phyloP scores from a whole-genome alignment of 2,329 filamentous ascomycete species.

The Neoscytalidium dimidiatum region DNA sequence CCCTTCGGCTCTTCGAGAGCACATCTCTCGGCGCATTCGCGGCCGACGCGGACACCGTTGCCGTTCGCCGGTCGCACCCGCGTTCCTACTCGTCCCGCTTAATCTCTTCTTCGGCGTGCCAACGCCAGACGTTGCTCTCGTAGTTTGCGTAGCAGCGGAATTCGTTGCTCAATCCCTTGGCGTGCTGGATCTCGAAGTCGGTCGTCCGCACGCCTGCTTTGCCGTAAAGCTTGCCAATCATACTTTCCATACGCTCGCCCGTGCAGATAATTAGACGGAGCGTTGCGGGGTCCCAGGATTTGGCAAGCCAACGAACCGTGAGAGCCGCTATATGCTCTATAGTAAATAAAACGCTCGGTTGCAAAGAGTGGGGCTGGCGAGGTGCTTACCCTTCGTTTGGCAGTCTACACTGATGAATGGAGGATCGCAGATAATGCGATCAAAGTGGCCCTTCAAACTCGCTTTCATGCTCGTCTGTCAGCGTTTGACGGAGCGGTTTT shows the following conservation, averaged over 20 bases:
- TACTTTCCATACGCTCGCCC: conserved; percentile 70
- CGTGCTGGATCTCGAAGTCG: conserved; percentile 68
- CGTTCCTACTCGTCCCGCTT: conserved; percentile 9
- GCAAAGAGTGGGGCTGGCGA: not conserved
- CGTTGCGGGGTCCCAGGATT: conserved; percentile 40
- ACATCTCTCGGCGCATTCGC: not conserved
- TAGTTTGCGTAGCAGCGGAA: conserved; percentile 82
- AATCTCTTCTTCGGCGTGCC: conserved; percentile 21
- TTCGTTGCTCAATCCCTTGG: conserved; percentile 76
- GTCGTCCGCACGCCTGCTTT: conserved; percentile 65
- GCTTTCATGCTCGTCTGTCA: conserved; percentile 32
- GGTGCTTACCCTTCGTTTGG: conserved; percentile 67
- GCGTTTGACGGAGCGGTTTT: not conserved
- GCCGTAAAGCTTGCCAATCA: conserved; percentile 68
- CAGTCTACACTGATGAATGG: conserved; percentile 80
- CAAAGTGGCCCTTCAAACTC: conserved; percentile 63
- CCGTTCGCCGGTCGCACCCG: not conserved
- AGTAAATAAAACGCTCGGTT: not conserved
- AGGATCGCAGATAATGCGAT: conserved; percentile 74
- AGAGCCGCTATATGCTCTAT: conserved; percentile 61
- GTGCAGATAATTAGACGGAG: conserved; percentile 67
- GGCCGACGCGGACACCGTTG: not conserved
- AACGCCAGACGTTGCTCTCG: conserved; percentile 56
- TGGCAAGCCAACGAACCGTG: conserved; percentile 73
- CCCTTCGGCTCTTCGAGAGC: not conserved